A percentile compares a stretch with the other conserved stretches of the same genome.
phyloP scores from a whole-genome alignment of 768 basidiomycete species.

The Hypholoma sublateritium region DNA sequence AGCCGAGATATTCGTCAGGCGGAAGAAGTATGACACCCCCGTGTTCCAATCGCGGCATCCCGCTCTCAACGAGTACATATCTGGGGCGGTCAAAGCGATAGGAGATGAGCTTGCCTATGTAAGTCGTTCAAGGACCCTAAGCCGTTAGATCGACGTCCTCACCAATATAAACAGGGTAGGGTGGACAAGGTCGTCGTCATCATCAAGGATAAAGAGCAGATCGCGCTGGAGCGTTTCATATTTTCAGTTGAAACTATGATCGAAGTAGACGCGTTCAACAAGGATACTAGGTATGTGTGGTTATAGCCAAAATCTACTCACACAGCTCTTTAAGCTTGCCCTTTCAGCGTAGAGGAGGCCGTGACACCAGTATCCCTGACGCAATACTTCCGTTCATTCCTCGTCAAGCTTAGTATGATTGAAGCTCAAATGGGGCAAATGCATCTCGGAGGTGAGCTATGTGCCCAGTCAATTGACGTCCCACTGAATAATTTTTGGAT shows the following conservation, averaged over 20 bases:
- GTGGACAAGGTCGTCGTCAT: constrained; percentile 81
- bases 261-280: constrained; percentile 65
- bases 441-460: constrained; percentile 47
- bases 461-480: no score
- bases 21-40: constrained; percentile 87
- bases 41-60: constrained; percentile 96
- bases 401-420: constrained; percentile 78
- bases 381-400: constrained; percentile 80
- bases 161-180: constrained; percentile 52
- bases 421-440: constrained; percentile 69
- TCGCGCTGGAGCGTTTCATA: constrained; percentile 86
- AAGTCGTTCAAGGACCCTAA: constrained; percentile 14
- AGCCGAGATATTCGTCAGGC: constrained; percentile 78
- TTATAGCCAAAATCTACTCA: background rate
- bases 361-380: constrained; percentile 63
- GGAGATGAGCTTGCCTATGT: constrained; percentile 74
- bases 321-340: background rate
- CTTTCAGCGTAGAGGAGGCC: constrained; percentile 64
- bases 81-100: constrained; percentile 83
- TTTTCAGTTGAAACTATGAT: constrained; percentile 87
- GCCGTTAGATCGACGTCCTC: background rate
- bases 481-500: background rate
- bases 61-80: constrained; percentile 82
- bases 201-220: constrained; percentile 78
- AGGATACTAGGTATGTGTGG: constrained; percentile 57